Percentiles rank a stretch among this genome's conserved stretches.
Conservation (phyloP, 768 basidiomycete genomes). For the Antrodiella citrinella region DNA sequence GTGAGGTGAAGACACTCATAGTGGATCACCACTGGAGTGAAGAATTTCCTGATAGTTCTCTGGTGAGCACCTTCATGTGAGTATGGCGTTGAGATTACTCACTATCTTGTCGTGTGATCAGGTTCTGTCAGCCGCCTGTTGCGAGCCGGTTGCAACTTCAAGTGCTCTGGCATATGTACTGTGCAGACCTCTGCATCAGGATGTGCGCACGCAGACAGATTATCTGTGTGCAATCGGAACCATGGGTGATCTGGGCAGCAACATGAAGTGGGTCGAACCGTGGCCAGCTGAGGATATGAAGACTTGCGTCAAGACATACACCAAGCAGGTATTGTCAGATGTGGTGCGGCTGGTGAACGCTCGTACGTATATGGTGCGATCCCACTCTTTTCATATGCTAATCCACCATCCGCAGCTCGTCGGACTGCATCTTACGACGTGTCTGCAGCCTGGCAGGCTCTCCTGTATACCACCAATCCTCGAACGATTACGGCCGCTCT, state of each 20-base stretch:
- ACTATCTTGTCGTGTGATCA: not conserved
- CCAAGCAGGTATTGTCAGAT: conserved; percentile 32
- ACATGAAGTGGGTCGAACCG: conserved; percentile 20
- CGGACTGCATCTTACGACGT: conserved; percentile 26
- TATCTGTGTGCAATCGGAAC: conserved; percentile 34
- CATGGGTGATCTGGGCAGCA: conserved; percentile 32
- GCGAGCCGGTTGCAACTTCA: conserved; percentile 34
- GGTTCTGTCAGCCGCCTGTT: conserved; percentile 30
- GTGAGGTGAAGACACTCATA: conserved; percentile 24
- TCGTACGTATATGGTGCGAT: conserved; percentile 15
- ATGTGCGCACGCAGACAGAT: conserved; percentile 21
- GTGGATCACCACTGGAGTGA: conserved; percentile 41
- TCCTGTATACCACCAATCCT: conserved; percentile 23
- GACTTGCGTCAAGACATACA: conserved; percentile 24
- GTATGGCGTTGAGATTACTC: not conserved
- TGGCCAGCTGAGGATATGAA: conserved; percentile 25
- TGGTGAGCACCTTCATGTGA: conserved; percentile 13
- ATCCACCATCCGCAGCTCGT: conserved; percentile 5
- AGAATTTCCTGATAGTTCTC: conserved; percentile 28
- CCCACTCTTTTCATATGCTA: not conserved
- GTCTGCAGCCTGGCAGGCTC: conserved; percentile 22
- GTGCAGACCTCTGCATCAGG: conserved; percentile 27
- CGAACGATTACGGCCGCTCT: conserved; percentile 19
- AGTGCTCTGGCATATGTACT: conserved; percentile 34
- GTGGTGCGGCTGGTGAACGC: conserved; percentile 38